These are phyloP conservation scores for Primulina eburnea DNA, from an alignment of 257 asterid genomes.

Conservation along the genomic window DNA sequence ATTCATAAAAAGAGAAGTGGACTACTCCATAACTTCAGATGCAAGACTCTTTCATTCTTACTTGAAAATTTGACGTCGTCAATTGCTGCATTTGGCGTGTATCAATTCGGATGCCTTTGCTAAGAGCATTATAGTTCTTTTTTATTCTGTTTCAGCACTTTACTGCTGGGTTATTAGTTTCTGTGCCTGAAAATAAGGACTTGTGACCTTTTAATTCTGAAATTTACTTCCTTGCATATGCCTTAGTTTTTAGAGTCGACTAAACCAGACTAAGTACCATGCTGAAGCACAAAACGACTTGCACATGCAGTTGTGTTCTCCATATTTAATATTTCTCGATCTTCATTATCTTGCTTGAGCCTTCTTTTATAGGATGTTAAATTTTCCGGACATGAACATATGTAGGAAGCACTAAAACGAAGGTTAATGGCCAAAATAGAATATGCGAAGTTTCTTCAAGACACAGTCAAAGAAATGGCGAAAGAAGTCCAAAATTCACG, in stretches of 20 bases:
- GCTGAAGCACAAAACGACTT: constrained; percentile 17
- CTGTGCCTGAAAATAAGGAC: constrained; percentile 9
- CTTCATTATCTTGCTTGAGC: constrained; percentile 20
- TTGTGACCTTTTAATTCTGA: constrained; percentile 3
- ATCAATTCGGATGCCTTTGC: constrained; percentile 7
- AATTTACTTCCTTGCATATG: constrained; percentile 14
- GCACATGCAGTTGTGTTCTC: constrained; percentile 19
- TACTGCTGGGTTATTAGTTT: not conserved
- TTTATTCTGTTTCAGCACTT: constrained; percentile 12
- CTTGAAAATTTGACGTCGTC: constrained; percentile 6
- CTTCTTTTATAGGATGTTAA: constrained; percentile 15
- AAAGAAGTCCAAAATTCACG: constrained; percentile 80
- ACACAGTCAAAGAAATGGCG: constrained; percentile 85
- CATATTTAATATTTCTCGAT: not conserved
- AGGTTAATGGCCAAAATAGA: constrained; percentile 74
- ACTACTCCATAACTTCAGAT: constrained; percentile 3
- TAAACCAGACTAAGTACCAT: constrained; percentile 4
- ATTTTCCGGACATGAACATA: constrained; percentile 5
- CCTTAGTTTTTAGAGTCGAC: constrained; percentile 17
- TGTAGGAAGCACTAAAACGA: constrained; percentile 76
- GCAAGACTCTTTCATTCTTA: not conserved
- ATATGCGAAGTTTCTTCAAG: constrained; percentile 90
- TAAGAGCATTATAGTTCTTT: constrained; percentile 4
- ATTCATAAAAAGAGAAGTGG: constrained; percentile 12
- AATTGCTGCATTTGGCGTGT: not conserved